Base-by-base conservation (phyloP, 2,329 filamentous ascomycete species). In the Leptosphaerulina australis region DNA sequence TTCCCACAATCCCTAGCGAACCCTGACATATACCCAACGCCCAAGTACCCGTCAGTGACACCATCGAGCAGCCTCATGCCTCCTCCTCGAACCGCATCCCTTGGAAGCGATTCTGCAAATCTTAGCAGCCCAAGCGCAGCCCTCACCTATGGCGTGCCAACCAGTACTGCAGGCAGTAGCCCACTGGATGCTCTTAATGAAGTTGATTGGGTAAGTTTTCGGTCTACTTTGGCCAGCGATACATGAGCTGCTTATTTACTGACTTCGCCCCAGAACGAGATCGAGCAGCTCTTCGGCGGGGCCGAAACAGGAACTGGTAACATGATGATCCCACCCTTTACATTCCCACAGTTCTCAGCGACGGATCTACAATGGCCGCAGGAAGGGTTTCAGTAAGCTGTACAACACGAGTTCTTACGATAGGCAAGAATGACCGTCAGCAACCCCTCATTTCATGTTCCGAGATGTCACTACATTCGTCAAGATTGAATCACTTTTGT, bases 131-230 rank as follows among this genome's bases (percentile, higher is more conserved):
- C 30, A 29, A 35, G 14, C 10, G 15, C 29, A n/a, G 15, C 18
- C 5, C 5, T 40, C 4, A 14, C 11, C 6, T 21, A 18, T 21
- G 34, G 34, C 11, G 29, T 22, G 10, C n/a, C 28, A 48, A 36
- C 17, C 7, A 46, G 34, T 3, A 44, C 48, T 6, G 37, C 53
- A 8, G 49, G 50, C 3, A 55, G 46, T 8, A 70, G 62, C 52
- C 60, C 60, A 0, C 56, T 66, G 55, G 59, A 64, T 40, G 55
- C 51, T 12, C 57, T 66, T 39, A 66, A 83, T 30, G 82, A 83
- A 47, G 83, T 88, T 56, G 84, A 88, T 59, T 88, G 85, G 85
- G 85, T 87, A 71, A 74, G 83, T 43, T 3, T 12, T 20, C 15
- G 9, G 9, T 5, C 14, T 21, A 15, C 21, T 11, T 29, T 28